Evolutionary conservation across 495 filamentous ascomycete genomes (phyloP).

Genomic region (Penicillium angulare): DNA sequence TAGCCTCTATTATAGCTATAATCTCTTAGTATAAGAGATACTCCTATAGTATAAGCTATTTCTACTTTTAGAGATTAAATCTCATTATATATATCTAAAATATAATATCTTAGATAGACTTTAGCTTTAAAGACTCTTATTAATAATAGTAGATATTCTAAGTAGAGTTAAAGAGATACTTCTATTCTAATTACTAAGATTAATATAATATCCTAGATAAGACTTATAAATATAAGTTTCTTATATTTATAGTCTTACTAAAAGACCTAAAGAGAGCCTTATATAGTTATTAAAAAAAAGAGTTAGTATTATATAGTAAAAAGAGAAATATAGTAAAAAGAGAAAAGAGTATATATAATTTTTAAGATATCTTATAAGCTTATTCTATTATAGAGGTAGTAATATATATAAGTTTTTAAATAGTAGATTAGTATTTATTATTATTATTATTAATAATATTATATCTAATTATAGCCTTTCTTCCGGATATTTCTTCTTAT

Average conservation of each 20-base stretch:
- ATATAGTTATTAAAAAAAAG: background rate
- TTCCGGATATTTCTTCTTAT: slow-evolving; percentile 1
- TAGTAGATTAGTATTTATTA: too few species aligned
- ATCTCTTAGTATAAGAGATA: slow-evolving; percentile 5
- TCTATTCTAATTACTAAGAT: background rate
- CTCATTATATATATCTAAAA: slow-evolving; percentile 1
- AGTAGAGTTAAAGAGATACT: background rate
- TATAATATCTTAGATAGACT: slow-evolving; percentile 3
- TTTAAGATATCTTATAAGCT: slow-evolving; percentile 1
- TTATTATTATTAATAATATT: too few species aligned
- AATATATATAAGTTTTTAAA: background rate
- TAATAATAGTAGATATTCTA: background rate
- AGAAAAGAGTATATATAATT: background rate
- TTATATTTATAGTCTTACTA: background rate
- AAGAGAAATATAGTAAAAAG: background rate
- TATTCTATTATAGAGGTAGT: slow-evolving; percentile 1
- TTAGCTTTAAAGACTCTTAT: slow-evolving; percentile 1
- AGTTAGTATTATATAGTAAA: slow-evolving; percentile 1
- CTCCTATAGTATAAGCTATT: too few species aligned
- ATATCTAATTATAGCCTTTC: slow-evolving; percentile 1
- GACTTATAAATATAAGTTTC: background rate
- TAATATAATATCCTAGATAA: slow-evolving; percentile 1
- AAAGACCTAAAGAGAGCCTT: background rate
- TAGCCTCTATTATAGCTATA: slow-evolving; percentile 1
- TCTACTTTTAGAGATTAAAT: slow-evolving; percentile 1